Percentiles rank a stretch among this genome's conserved stretches.
These are phyloP conservation scores for Linnemannia elongata DNA, from an alignment of 192 early-diverging fungal genomes.

Conservation along the genomic window DNA sequence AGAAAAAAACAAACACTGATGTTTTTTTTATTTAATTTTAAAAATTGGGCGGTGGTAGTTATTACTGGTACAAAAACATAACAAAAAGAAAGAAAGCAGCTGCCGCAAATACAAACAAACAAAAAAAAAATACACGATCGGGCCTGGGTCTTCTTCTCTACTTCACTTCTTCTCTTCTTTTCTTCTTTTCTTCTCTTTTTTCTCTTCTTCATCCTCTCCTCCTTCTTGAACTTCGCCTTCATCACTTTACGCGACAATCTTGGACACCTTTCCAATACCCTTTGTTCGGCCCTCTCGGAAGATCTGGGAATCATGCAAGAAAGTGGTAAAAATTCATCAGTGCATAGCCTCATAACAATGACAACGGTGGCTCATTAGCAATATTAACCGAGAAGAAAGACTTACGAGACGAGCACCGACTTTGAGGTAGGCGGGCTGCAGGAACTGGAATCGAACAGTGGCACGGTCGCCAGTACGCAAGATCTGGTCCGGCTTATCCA, in stretches of 20 bases:
- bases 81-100: slow-evolving; percentile 1
- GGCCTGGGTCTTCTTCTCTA: neutral
- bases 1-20: neutral
- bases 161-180: no score
- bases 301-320: slow-evolving; percentile 51
- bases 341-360: neutral
- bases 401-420: slow-evolving; percentile 70
- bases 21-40: no score
- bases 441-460: slow-evolving; percentile 74
- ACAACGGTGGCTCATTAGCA: no score
- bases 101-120: neutral
- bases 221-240: neutral
- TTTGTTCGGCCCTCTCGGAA: slow-evolving; percentile 90
- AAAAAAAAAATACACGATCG: neutral
- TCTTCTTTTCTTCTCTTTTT: no score
- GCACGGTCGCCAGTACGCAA: slow-evolving; percentile 92
- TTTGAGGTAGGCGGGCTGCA: slow-evolving; percentile 80
- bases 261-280: slow-evolving; percentile 88
- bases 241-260: slow-evolving; percentile 53
- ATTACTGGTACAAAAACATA: neutral
- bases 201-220: neutral
- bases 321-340: neutral
- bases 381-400: neutral
- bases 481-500: slow-evolving; percentile 71
- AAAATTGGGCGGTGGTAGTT: neutral